These are phyloP conservation scores for Chlorella sorokiniana DNA, from an alignment of 139 green algal species.

Conservation along the genomic window DNA sequence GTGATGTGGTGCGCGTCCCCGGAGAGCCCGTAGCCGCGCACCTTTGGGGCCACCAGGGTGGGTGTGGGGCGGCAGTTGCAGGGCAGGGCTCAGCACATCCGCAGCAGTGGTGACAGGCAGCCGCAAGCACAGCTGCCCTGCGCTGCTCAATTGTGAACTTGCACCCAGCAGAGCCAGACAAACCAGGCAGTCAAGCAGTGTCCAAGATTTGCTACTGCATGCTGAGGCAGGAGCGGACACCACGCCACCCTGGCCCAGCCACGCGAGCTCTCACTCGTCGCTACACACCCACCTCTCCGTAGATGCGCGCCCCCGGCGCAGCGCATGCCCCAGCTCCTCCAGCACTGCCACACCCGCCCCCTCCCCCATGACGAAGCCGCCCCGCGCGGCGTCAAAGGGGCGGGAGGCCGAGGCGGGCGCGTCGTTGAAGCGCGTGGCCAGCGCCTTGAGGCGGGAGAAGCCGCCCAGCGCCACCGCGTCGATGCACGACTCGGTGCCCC, in stretches of 20 bases:
- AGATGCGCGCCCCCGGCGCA: slow-evolving; percentile 59
- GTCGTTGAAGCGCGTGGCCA: slow-evolving; percentile 62
- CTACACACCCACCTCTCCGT: slow-evolving; percentile 72
- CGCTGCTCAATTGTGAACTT: too few species aligned
- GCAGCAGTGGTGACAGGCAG: too few species aligned
- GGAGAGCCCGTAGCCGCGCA: slow-evolving; percentile 86
- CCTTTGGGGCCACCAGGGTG: slow-evolving; percentile 27
- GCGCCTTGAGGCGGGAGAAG: slow-evolving; percentile 82
- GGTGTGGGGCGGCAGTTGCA: background rate
- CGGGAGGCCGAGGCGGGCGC: slow-evolving; percentile 54
- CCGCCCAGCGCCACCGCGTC: slow-evolving; percentile 85
- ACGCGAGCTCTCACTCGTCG: background rate
- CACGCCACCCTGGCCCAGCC: background rate
- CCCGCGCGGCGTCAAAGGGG: slow-evolving; percentile 69
- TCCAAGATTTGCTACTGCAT: too few species aligned
- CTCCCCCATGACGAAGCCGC: slow-evolving; percentile 85
- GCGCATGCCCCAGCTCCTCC: slow-evolving; percentile 68
- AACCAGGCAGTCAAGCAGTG: too few species aligned
- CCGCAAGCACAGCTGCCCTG: too few species aligned
- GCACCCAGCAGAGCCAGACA: too few species aligned
- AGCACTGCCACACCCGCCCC: slow-evolving; percentile 80
- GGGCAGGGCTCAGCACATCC: background rate
- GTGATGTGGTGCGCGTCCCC: slow-evolving; percentile 94
- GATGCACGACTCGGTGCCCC: slow-evolving; percentile 85
- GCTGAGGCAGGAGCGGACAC: background rate